Base-by-base conservation (phyloP, 257 asterid genomes). In the Salvia rosmarinus region DNA sequence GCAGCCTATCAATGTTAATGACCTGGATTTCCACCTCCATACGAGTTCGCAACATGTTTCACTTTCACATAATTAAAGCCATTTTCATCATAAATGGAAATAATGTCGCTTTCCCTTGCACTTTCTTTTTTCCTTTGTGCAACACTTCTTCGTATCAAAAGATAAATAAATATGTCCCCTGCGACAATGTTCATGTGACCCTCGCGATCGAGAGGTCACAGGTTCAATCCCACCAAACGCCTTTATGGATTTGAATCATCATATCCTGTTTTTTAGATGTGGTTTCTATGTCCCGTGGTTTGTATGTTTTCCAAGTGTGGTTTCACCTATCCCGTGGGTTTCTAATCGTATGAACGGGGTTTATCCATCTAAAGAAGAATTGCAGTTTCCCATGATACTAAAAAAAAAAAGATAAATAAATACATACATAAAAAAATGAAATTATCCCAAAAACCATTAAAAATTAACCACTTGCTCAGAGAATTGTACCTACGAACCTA, bases 41-140 rank as follows among this genome's bases (percentile, higher is more conserved):
- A 44, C 72, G 66, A 30, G 46, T 46, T 46, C 16, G 14, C 52
- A 13, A 70, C 75, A 73, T 69, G 55, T 50, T 78, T 78, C 80
- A 28, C 80, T 75, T 72, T 80, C 73, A 52, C 50, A 46, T 67
- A 67, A 46, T 71, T 75, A 71, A 71, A 71, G 54, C 78, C 55
- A 16, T 58, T 71, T 49, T 71, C 75, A 75, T 71, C 78, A 72
- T 71, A 71, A 35, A 75, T 60, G 59, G 75, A 60, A 67, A 72
- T 20, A 12, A 34, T 8, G 46, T 66, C 58, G n/a, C 64, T 57
- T 78, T 74, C 37, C 21, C 34, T 49, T 72, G 16, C 64, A 2
- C 40, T 12, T 66, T 35, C 42, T 60, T 68, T 67, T 39, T 43
- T 61, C 58, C n/a, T 58, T 37, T 1, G 21, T 30, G 5, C 11